Conservation (phyloP, 164 flowering plant species). For the Umbilicus rupestris region DNA sequence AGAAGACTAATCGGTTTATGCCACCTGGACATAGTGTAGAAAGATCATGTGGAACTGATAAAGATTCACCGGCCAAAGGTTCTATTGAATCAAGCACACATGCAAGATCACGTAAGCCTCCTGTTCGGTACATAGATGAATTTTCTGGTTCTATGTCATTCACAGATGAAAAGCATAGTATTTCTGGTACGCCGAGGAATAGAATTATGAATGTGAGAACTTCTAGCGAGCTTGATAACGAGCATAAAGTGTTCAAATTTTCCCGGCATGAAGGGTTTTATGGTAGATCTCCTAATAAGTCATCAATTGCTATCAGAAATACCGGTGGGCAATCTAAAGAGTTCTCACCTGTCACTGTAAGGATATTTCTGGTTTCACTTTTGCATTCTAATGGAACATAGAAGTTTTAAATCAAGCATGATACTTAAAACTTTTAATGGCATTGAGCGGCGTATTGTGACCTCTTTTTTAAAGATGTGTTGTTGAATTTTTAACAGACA, state of each 20-base stretch:
- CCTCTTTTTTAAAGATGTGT: neutral
- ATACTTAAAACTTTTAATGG: neutral
- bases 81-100: slow-evolving; percentile 19
- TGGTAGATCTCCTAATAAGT: slow-evolving; percentile 30
- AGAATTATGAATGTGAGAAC: slow-evolving; percentile 14
- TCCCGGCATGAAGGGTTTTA: slow-evolving; percentile 21
- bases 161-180: slow-evolving; percentile 18
- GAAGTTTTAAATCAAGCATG: neutral
- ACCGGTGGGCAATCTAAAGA: neutral
- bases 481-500: slow-evolving; percentile 11
- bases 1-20: neutral
- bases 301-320: slow-evolving; percentile 21
- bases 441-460: too few species aligned
- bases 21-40: slow-evolving; percentile 1
- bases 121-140: slow-evolving; percentile 64
- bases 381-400: neutral
- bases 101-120: slow-evolving; percentile 59
- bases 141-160: slow-evolving; percentile 24
- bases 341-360: slow-evolving; percentile 6
- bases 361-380: neutral
- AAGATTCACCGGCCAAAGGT: slow-evolving; percentile 11
- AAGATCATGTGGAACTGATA: slow-evolving; percentile 1
- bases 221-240: slow-evolving; percentile 16
- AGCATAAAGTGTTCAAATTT: slow-evolving; percentile 12
- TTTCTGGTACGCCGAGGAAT: slow-evolving; percentile 15